phyloP scores from a whole-genome alignment of 2,329 filamentous ascomycete genomes.

The Nothomitra cinnamomea region DNA sequence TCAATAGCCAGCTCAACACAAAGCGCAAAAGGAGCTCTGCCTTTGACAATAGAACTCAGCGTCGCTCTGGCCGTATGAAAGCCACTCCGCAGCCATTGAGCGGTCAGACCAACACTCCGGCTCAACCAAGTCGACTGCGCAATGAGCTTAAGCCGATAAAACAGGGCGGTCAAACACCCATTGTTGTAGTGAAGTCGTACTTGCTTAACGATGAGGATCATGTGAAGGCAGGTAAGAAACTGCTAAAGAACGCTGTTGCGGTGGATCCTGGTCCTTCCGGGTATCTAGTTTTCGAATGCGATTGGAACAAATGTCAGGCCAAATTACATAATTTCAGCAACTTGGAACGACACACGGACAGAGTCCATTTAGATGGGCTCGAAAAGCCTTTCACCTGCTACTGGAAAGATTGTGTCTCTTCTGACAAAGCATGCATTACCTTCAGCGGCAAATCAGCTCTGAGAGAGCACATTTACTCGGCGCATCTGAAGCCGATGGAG shows the following conservation, averaged over 20 bases:
- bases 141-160: constrained; percentile 7
- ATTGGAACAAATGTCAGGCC: constrained; percentile 38
- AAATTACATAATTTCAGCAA: constrained; percentile 45
- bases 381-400: neutral
- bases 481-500: constrained; percentile 11
- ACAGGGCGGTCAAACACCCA: neutral
- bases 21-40: neutral
- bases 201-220: neutral
- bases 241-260: neutral
- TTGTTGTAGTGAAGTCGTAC: neutral
- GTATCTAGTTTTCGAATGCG: constrained; percentile 33
- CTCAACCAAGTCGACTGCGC: constrained; percentile 7
- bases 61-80: neutral
- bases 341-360: constrained; percentile 39
- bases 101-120: constrained; percentile 5
- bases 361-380: constrained; percentile 29
- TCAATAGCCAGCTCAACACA: too few relatives aligned
- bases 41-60: constrained; percentile 5
- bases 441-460: constrained; percentile 7
- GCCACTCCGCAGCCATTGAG: neutral
- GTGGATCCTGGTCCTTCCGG: neutral
- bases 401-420: neutral
- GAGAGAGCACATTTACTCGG: constrained; percentile 12
- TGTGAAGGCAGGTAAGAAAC: neutral
- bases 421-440: neutral